Conservation (phyloP, 1,139 yeast genomes). For the Pneumocystis canis region DNA sequence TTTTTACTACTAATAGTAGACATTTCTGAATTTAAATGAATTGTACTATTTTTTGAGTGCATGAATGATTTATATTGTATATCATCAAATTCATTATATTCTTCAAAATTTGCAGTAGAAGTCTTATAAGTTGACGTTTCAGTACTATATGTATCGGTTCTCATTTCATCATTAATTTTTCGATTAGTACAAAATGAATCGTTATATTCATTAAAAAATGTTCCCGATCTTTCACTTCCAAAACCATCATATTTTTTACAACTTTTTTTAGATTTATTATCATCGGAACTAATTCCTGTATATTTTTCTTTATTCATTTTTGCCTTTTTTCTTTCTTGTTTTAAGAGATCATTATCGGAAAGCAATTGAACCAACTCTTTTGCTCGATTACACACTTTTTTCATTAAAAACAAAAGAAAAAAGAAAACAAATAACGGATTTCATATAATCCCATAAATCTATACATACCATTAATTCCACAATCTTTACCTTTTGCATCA, state of each 20-base stretch:
- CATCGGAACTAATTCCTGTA: slow-evolving; percentile 33
- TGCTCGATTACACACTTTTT: slow-evolving; percentile 65
- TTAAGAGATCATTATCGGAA: slow-evolving; percentile 59
- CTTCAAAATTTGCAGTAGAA: slow-evolving; percentile 41
- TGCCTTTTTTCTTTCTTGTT: slow-evolving; percentile 79
- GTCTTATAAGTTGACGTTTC: neutral
- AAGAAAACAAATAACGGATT: neutral
- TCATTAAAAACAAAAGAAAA: neutral
- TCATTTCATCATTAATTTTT: neutral
- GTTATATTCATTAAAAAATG: neutral
- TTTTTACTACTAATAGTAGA: slow-evolving; percentile 18
- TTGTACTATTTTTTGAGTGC: slow-evolving; percentile 1
- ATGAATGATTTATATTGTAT: slow-evolving; percentile 17
- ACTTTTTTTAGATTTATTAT: slow-evolving; percentile 17
- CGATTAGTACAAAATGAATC: slow-evolving; percentile 2
- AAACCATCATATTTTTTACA: slow-evolving; percentile 28
- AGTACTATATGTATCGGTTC: neutral
- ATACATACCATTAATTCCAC: slow-evolving; percentile 51
- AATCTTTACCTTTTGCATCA: slow-evolving; percentile 88
- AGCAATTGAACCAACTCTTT: slow-evolving; percentile 57
- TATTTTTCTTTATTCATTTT: slow-evolving; percentile 71
- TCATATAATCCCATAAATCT: neutral
- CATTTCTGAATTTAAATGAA: slow-evolving; percentile 12
- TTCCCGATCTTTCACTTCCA: slow-evolving; percentile 18
- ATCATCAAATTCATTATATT: slow-evolving; percentile 40